Conservation (phyloP, 1,284 basidiomycete genomes). For the Malassezia slooffiae region DNA sequence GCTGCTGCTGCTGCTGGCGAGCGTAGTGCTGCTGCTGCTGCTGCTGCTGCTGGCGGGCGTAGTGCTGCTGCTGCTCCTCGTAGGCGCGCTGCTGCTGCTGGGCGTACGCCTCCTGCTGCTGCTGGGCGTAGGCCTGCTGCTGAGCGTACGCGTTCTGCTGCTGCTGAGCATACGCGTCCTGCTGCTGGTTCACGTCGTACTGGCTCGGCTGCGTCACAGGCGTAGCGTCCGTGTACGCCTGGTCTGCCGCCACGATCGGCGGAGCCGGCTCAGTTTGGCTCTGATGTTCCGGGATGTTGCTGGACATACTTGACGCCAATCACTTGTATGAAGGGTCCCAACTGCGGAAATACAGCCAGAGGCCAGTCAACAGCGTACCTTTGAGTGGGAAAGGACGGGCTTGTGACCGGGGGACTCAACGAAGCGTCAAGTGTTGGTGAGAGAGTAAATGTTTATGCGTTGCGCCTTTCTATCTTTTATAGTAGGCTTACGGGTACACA, state of each 20-base stretch:
- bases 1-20: not conserved
- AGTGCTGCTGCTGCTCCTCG: slow-evolving; percentile 1
- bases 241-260: slow-evolving; percentile 15
- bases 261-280: slow-evolving; percentile 11
- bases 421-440: slow-evolving; percentile 8
- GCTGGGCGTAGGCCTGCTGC: not conserved
- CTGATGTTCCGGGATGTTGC: too few relatives aligned
- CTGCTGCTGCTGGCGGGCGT: not conserved
- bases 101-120: slow-evolving; percentile 3
- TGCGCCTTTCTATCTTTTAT: slow-evolving; percentile 7
- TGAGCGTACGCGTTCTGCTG: not conserved
- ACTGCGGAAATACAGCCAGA: too few relatives aligned
- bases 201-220: slow-evolving; percentile 11
- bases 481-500: too few relatives aligned
- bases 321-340: slow-evolving; percentile 10
- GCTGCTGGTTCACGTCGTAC: slow-evolving; percentile 3
- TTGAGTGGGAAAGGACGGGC: slow-evolving; percentile 8
- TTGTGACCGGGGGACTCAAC: slow-evolving; percentile 6
- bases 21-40: not conserved
- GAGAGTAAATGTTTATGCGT: slow-evolving; percentile 7
- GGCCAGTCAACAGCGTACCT: slow-evolving; percentile 5
- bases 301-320: not conserved
- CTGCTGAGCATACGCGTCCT: slow-evolving; percentile 4
- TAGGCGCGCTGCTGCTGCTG: slow-evolving; percentile 7
- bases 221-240: slow-evolving; percentile 12